These are phyloP conservation scores for Platismatia glauca DNA, from an alignment of 495 filamentous ascomycete species.

Conservation along the genomic window DNA sequence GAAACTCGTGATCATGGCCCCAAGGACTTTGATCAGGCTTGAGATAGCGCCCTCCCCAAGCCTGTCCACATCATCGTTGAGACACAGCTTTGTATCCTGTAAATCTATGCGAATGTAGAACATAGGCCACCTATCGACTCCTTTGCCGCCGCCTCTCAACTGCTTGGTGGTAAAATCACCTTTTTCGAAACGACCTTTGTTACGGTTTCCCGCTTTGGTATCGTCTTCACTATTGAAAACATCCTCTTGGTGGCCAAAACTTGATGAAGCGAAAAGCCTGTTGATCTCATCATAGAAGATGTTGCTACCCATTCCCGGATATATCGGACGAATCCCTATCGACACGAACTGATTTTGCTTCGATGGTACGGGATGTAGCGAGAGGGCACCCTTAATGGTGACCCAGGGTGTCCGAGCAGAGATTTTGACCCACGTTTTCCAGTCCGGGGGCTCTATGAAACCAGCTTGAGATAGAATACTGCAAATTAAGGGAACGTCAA, in stretches of 20 bases:
- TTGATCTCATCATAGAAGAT: conserved; percentile 75
- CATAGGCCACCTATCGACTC: conserved; percentile 81
- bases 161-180: conserved; percentile 49
- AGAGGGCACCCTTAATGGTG: conserved; percentile 59
- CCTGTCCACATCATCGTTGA: conserved; percentile 3
- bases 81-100: conserved; percentile 12
- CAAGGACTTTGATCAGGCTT: conserved; percentile 51
- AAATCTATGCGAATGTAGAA: conserved; percentile 70
- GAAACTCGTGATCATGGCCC: conserved; percentile 56
- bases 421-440: conserved; percentile 55
- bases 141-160: conserved; percentile 49
- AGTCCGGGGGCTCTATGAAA: conserved; percentile 43
- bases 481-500: conserved; percentile 34
- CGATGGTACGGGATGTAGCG: conserved; percentile 56
- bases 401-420: conserved; percentile 53
- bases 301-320: conserved; percentile 45
- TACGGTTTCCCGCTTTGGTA: conserved; percentile 33
- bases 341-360: conserved; percentile 73
- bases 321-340: conserved; percentile 55
- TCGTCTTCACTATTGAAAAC: conserved; percentile 23
- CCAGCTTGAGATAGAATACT: conserved; percentile 57
- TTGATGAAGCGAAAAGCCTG: conserved; percentile 62
- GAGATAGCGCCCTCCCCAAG: conserved; percentile 40
- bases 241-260: conserved; percentile 60
- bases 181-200: conserved; percentile 34